phyloP scores from a whole-genome alignment of 805 yeast species.

The Metschnikowia gruessii region DNA sequence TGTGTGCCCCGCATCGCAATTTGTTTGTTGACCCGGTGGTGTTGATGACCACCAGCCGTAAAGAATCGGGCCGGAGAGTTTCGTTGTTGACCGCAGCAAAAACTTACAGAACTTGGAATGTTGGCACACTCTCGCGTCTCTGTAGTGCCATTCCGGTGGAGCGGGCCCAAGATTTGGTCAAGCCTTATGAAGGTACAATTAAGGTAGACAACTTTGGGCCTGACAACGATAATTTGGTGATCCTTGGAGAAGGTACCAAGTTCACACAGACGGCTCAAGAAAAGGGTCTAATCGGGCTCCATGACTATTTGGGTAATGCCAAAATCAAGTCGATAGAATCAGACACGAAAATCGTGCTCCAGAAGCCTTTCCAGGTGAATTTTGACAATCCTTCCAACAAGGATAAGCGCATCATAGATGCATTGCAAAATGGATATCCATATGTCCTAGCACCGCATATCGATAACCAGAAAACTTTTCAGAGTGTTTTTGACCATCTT shows the following conservation, averaged over 20 bases:
- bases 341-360: conserved; percentile 28
- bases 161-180: conserved; percentile 40
- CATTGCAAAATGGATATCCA: conserved; percentile 27
- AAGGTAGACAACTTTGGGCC: conserved; percentile 20
- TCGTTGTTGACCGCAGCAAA: conserved; percentile 39
- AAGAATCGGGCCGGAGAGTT: conserved; percentile 30
- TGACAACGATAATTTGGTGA: conserved; percentile 17
- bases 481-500: conserved; percentile 37
- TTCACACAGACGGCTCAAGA: conserved; percentile 33
- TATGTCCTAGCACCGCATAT: conserved; percentile 40
- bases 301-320: conserved; percentile 35
- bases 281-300: conserved; percentile 39
- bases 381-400: conserved; percentile 12
- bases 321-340: conserved; percentile 30
- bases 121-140: conserved; percentile 33
- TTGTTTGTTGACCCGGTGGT: conserved; percentile 41
- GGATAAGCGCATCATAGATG: conserved; percentile 17
- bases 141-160: conserved; percentile 42
- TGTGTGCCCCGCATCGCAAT: conserved; percentile 44
- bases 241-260: conserved; percentile 34
- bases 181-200: conserved; percentile 31
- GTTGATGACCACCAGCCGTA: conserved; percentile 36
- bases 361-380: conserved; percentile 24
- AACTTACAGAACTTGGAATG: conserved; percentile 30
- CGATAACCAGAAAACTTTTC: conserved; percentile 36